Conservation (phyloP, 352 stramenopile species). For the Blastocystis hominis region DNA sequence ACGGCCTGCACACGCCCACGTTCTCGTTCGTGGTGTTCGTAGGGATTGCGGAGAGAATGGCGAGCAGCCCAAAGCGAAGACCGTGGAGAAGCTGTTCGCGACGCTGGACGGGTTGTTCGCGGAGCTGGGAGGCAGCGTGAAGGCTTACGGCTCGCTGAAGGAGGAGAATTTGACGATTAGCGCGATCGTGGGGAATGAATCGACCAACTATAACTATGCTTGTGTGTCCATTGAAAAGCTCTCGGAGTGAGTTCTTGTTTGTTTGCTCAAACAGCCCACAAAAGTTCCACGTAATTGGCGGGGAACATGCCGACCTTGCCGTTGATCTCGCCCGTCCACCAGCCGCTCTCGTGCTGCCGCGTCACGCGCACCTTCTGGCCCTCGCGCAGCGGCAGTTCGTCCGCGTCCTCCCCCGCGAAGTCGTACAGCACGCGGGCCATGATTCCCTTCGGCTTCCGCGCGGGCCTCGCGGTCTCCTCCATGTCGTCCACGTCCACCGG, state of each 20-base stretch:
- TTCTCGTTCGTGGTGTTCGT: background rate
- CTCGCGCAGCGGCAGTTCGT: constrained; percentile 49
- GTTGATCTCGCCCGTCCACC: constrained; percentile 55
- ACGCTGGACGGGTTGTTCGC: background rate
- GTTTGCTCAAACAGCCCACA: background rate
- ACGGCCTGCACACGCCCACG: background rate
- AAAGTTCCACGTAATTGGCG: constrained; percentile 52
- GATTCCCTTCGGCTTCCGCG: constrained; percentile 15
- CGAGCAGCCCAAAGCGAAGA: background rate
- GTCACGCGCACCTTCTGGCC: constrained; percentile 56
- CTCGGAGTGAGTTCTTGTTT: background rate
- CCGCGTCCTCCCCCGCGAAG: constrained; percentile 42
- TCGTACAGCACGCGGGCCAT: constrained; percentile 47
- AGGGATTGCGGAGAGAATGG: background rate
- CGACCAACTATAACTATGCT: constrained; percentile 20
- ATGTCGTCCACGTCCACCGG: constrained; percentile 20
- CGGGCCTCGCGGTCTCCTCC: background rate
- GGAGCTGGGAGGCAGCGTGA: background rate
- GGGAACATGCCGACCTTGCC: constrained; percentile 53
- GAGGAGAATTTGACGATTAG: constrained; percentile 38
- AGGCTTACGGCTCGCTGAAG: constrained; percentile 11
- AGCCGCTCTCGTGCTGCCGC: constrained; percentile 45
- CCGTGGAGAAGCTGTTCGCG: background rate
- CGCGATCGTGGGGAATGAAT: constrained; percentile 25
- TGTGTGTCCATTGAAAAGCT: constrained; percentile 25